Percentiles rank a stretch among this genome's conserved stretches.
Conservation (phyloP, 2,329 filamentous ascomycete species). For the Paecilomyces sp. region DNA sequence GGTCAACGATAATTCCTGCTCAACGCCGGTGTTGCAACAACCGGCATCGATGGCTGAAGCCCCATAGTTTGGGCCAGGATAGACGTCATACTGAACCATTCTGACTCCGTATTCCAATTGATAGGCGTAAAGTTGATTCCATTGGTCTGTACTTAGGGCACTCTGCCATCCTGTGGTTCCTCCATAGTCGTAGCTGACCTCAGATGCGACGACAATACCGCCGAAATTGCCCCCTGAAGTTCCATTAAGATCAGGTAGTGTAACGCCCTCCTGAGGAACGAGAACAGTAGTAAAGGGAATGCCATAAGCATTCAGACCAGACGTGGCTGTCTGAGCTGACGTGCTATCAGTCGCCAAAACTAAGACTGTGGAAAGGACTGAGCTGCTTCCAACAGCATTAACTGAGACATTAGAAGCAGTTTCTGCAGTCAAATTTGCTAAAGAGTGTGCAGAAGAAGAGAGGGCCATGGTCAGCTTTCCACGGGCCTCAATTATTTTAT, state of each 20-base stretch:
- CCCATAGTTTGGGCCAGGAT: slow-evolving; percentile 46
- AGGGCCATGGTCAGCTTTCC: slow-evolving; percentile 16
- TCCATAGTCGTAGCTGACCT: slow-evolving; percentile 50
- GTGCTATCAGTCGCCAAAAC: slow-evolving; percentile 48
- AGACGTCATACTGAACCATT: slow-evolving; percentile 55
- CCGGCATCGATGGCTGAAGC: slow-evolving; percentile 31
- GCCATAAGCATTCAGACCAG: slow-evolving; percentile 54
- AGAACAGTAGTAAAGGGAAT: slow-evolving; percentile 51
- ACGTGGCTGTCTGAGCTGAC: slow-evolving; percentile 43
- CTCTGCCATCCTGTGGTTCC: slow-evolving; percentile 37
- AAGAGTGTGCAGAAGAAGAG: slow-evolving; percentile 3
- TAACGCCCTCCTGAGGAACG: slow-evolving; percentile 47
- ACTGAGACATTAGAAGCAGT: background rate
- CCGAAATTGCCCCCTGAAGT: slow-evolving; percentile 50
- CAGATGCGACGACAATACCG: slow-evolving; percentile 49
- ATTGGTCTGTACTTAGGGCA: slow-evolving; percentile 51
- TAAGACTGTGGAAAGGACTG: slow-evolving; percentile 39
- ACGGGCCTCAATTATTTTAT: background rate
- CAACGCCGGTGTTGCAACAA: slow-evolving; percentile 43
- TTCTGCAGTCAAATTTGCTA: background rate
- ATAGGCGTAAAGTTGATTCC: slow-evolving; percentile 50
- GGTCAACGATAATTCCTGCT: slow-evolving; percentile 49
- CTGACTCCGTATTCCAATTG: slow-evolving; percentile 52
- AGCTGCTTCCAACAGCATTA: background rate
- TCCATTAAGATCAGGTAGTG: slow-evolving; percentile 47